Base-by-base conservation (phyloP, 208 protist genomes). In the Leishmania arabica region DNA sequence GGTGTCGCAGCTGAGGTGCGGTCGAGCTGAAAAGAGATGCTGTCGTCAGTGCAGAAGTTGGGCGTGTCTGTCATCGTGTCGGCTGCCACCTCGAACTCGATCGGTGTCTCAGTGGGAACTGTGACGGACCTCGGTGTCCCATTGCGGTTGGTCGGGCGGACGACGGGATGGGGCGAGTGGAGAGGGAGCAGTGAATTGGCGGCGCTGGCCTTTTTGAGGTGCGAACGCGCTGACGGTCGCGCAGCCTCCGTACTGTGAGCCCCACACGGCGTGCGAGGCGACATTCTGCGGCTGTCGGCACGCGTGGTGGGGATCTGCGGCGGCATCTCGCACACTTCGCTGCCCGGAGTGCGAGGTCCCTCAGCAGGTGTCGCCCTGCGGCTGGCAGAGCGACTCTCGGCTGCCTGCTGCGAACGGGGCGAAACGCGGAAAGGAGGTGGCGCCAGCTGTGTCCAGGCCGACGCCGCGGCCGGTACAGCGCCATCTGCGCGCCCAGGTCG, bases 371-470 rank as follows among this genome's bases (percentile, higher is more conserved):
- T 81, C 37, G 51, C 60, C 34, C 62, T 40, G 53, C 80, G 80
- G 11, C 83, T 91, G 42, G 77, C 47, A 42, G 83, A 79, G 74
- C 85, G 88, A 53, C 83, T 89, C 49, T 70, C 56, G 8, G 90
- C 87, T 31, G 84, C 85, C 19, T 78, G 82, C 21, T 70, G 53
- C n/a, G 90, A 87, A 1, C 88, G 87, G 2, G 88, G 83, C 27
- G 90, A 93, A n/a, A 91, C 51, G 13, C 87, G 83, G 31, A 83
- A 65, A 77, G 90, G 90, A 49, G 88, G 88, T 53, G 78, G 81
- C 1, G 86, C 37, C 37, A 21, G 17, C 21, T 42, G 31, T 49
- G 37, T 42, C 11, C 37, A 49, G 17, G 75, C 24, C 27, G 66
- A 21, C 13, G 75, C n/a, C 5, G 71, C 49, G 19, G 80, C 45